These are phyloP conservation scores for Exsudoporus frostii DNA, from an alignment of 768 basidiomycete genomes.

Conservation along the genomic window DNA sequence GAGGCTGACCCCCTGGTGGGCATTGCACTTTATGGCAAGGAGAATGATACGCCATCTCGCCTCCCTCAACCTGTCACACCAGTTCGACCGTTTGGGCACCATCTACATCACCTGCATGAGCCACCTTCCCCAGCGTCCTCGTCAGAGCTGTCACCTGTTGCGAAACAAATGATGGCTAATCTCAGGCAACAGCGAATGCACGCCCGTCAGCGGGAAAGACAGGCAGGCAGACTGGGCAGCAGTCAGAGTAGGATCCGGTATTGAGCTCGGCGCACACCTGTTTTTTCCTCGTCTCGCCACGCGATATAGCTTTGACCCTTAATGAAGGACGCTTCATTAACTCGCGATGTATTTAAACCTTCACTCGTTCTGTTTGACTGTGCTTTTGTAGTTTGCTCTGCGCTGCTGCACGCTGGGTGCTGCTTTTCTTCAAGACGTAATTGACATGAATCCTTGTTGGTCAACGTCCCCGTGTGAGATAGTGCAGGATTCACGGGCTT, in stretches of 20 bases:
- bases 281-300: neutral
- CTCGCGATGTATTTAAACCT: slow-evolving; percentile 14
- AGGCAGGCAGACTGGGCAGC: slow-evolving; percentile 30
- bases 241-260: slow-evolving; percentile 30
- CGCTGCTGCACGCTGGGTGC: neutral
- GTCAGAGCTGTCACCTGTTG: slow-evolving; percentile 69
- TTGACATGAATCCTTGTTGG: neutral
- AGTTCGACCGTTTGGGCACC: slow-evolving; percentile 39
- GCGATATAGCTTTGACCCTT: slow-evolving; percentile 13
- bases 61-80: slow-evolving; percentile 44
- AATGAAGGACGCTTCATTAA: slow-evolving; percentile 10
- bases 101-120: slow-evolving; percentile 25
- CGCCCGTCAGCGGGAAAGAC: slow-evolving; percentile 33
- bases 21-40: slow-evolving; percentile 13
- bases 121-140: slow-evolving; percentile 65
- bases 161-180: slow-evolving; percentile 64
- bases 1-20: neutral
- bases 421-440: neutral
- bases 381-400: slow-evolving; percentile 5
- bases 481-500: too few species aligned
- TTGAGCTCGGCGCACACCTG: slow-evolving; percentile 8
- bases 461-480: too few species aligned
- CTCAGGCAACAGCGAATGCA: slow-evolving; percentile 43
- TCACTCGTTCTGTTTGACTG: slow-evolving; percentile 8
- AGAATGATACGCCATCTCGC: slow-evolving; percentile 24